Base-by-base conservation (phyloP, 257 asterid species). In the Nicotiana undulata region DNA sequence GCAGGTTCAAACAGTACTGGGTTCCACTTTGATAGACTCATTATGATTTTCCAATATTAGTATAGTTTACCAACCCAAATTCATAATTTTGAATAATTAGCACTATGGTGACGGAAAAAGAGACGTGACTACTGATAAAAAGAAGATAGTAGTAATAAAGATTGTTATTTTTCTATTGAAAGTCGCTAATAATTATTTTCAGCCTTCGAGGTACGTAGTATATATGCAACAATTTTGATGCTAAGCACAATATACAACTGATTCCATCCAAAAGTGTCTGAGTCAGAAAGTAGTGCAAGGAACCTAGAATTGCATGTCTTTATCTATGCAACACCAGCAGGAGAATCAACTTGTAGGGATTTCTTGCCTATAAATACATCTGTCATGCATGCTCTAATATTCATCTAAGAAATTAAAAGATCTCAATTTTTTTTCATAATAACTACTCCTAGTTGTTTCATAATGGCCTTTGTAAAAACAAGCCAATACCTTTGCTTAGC, bases 331-430 rank as follows among this genome's bases (percentile, higher is more conserved):
- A 55, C 64, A 67, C 29, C 7, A 20, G 61, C 28, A 26, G 44
- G 53, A 10, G 51, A 58, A 11, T 31, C 46, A 22, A 18, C 70
- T 63, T 51, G 60, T 7, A 20, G 22, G 64, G 31, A 29, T 75
- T 66, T 76, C 68, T 74, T 32, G 79, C 68, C 85, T 86, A 86
- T 86, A 86, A 86, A 84, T 31, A 15, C 85, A 81, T 40, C 63
- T 16, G 11, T 55, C 52, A 40, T 31, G 55, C 82, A 81, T 26
- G 68, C 60, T 46, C 44, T 34, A 26, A 40, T 32, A 75, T 55
- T 52, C 77, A 82, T 60, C 68, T 51, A 28, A 17, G 11, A 80
- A 55, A n/a, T n/a, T n/a, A n/a, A n/a, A 22, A 75, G 0, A 37
- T 28, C n/a, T 22, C 75, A 46, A 11, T 3, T 29, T 49, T 49